Evolutionary conservation across 139 green algal genomes (phyloP), one percentile per base, ranked within the genome.

Genomic region (Diplosphaera chodatii): DNA sequence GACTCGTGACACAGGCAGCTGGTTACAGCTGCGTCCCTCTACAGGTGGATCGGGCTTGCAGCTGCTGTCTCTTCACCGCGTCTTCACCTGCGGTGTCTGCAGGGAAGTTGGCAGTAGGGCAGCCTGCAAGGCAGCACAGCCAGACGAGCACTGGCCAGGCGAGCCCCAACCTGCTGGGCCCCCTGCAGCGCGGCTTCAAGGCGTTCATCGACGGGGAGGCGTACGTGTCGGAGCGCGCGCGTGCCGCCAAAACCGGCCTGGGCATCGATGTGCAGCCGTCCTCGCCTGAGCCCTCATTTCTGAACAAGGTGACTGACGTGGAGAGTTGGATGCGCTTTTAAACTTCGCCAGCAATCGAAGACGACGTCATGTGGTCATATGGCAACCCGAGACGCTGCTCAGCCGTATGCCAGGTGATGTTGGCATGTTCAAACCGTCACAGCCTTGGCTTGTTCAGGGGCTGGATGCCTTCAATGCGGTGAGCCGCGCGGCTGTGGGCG

Each of bases 381-480:
- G 37, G 37, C 10, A 48, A 48, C 37, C 16, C 16, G 48, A 3
- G 18, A 59, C 13, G 48, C 48, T 59, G 18, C 48, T 25, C 3
- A 18, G 48, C 16, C 48, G 25, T 59, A 23, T 59, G 4, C 16
- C 13, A n/a, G 48, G 16, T n/a, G 16, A 59, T 59, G 48, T 27
- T 5, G 25, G 16, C 16, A 18, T 59, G 13, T 59, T 3, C 18
- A 10, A 59, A 23, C n/a, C n/a, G n/a, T n/a, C n/a, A n/a, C n/a
- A n/a, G n/a, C n/a, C n/a, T n/a, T n/a, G n/a, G n/a, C n/a, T n/a
- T n/a, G n/a, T 2, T 31, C 34, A 70, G 55, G 69, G 69, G 13
- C 34, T 67, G 55, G 69, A 41, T 31, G 69, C 69, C 20, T 59
- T 67, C 32, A 74, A 67, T 48, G 32, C 32, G 16, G 56, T 74